Evolutionary conservation across 768 basidiomycete genomes (phyloP).

Genomic region (Rhodocollybia butyracea): DNA sequence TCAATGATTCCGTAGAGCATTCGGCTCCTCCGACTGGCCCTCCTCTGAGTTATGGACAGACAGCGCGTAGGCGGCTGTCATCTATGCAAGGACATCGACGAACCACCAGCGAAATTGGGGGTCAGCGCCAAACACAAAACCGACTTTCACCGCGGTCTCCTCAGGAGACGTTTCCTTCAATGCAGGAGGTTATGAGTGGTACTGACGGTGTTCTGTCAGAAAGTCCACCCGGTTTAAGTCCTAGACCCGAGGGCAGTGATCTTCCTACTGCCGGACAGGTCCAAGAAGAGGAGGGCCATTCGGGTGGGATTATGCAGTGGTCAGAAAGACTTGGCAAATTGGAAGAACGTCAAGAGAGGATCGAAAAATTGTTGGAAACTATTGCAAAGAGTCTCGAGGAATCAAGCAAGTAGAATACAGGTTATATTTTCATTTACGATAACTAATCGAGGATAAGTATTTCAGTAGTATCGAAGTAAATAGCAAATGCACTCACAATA

Average conservation of each 20-base stretch:
- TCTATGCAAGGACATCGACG: slow-evolving; percentile 30
- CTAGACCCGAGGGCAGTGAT: slow-evolving; percentile 4
- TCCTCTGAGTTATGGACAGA: slow-evolving; percentile 38
- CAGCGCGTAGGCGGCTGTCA: slow-evolving; percentile 37
- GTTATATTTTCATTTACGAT: no score
- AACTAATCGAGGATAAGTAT: no score
- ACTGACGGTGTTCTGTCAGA: slow-evolving; percentile 12
- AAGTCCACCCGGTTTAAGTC: slow-evolving; percentile 12
- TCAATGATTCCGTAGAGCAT: slow-evolving; percentile 16
- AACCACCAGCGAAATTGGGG: slow-evolving; percentile 14
- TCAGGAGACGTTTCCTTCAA: slow-evolving; percentile 5
- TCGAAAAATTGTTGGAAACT: slow-evolving; percentile 38
- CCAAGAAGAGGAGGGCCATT: slow-evolving; percentile 17
- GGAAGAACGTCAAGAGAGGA: slow-evolving; percentile 42
- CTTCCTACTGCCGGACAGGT: slow-evolving; percentile 21
- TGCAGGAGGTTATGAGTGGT: slow-evolving; percentile 16
- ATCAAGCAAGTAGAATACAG: not conserved
- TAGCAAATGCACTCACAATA: no score
- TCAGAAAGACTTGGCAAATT: slow-evolving; percentile 29
- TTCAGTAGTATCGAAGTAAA: no score
- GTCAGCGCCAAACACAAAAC: slow-evolving; percentile 10
- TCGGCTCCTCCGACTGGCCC: slow-evolving; percentile 13
- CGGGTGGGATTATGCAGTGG: slow-evolving; percentile 10
- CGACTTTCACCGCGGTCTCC: slow-evolving; percentile 5
- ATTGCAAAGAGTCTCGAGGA: slow-evolving; percentile 1